Evolutionary conservation across 192 early-diverging fungal species (phyloP).

Genomic region (Umbelopsis sp.): DNA sequence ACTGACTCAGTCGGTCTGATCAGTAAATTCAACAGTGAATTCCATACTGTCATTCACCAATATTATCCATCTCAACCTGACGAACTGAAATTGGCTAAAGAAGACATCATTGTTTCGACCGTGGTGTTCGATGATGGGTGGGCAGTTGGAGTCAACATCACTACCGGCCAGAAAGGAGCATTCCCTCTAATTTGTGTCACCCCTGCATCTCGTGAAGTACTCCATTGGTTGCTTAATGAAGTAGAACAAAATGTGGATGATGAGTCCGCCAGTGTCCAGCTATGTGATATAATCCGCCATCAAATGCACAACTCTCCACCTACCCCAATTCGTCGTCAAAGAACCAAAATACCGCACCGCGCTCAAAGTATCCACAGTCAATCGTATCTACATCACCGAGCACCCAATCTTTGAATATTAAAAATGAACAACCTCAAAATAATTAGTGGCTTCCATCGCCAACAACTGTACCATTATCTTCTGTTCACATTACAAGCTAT

Average conservation of each 20-base stretch:
- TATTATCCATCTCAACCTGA: constrained; percentile 68
- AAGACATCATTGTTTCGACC: constrained; percentile 67
- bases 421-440: no score
- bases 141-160: constrained; percentile 78
- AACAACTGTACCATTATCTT: no score
- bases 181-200: constrained; percentile 80
- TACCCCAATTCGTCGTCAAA: not conserved
- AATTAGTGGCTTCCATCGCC: no score
- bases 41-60: constrained; percentile 48
- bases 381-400: not conserved
- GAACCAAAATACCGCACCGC: not conserved
- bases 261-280: not conserved
- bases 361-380: constrained; percentile 5
- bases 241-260: not conserved
- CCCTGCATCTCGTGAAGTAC: constrained; percentile 12
- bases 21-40: not conserved
- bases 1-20: not conserved
- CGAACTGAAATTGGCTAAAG: constrained; percentile 65
- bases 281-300: not conserved
- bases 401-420: not conserved
- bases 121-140: constrained; percentile 85
- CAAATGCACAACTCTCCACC: not conserved
- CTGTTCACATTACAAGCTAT: no score
- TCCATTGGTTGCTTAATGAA: constrained; percentile 2
- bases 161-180: constrained; percentile 65